These are phyloP conservation scores for Scheffersomyces ergatensis DNA, from an alignment of 805 yeast species.

Conservation along the genomic window DNA sequence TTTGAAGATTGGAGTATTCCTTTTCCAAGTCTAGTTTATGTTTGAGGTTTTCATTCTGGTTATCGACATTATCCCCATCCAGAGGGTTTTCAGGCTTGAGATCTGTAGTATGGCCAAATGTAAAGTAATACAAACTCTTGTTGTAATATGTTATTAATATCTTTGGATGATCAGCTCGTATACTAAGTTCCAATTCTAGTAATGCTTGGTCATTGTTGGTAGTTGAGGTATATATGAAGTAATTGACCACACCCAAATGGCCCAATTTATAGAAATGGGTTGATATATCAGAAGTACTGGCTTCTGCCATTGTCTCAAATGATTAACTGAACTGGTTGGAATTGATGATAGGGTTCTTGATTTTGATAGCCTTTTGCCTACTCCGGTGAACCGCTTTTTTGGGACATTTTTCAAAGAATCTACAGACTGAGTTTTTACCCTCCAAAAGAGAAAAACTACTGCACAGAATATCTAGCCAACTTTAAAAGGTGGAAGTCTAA, in stretches of 20 bases:
- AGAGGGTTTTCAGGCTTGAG: neutral
- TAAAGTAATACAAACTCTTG: slow-evolving; percentile 35
- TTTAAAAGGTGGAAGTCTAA: no score
- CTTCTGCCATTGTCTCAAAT: slow-evolving; percentile 11
- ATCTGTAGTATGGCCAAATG: slow-evolving; percentile 20
- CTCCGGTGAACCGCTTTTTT: no score
- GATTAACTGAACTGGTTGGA: no score
- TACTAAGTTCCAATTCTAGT: slow-evolving; percentile 35
- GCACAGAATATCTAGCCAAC: no score
- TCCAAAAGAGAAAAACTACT: no score
- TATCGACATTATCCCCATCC: neutral
- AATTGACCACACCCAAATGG: slow-evolving; percentile 28
- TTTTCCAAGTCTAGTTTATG: slow-evolving; percentile 11
- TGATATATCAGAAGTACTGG: slow-evolving; percentile 22
- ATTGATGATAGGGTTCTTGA: no score
- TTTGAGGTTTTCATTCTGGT: neutral
- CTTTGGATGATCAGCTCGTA: slow-evolving; percentile 34
- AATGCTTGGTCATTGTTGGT: slow-evolving; percentile 34
- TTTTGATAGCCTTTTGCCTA: no score
- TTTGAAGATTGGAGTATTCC: slow-evolving; percentile 22
- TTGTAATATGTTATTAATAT: slow-evolving; percentile 41
- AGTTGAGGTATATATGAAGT: slow-evolving; percentile 25
- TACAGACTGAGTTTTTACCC: no score
- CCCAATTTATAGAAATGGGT: slow-evolving; percentile 43
- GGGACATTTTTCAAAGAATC: no score